Base-by-base conservation (phyloP, 352 stramenopile species). In the Globisporangium paddicum region DNA sequence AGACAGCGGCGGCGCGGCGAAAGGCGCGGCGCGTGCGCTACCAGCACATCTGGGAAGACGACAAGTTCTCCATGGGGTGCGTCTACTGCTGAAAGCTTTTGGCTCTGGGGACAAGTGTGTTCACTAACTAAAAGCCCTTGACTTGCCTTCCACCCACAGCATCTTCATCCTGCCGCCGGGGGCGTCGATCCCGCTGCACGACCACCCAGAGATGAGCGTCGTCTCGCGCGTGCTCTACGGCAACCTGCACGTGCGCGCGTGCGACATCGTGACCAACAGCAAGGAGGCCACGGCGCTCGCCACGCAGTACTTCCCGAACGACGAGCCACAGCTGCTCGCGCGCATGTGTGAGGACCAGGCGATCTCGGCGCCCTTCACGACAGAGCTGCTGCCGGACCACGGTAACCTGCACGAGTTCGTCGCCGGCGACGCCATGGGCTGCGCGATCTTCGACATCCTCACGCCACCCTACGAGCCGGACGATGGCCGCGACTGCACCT, bases 201-300 rank as follows among this genome's bases (percentile, higher is more conserved):
- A 95, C 66, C 85, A 95, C 56, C 85, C 85, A 28, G 72, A 84
- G 19, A 95, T 95, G 85, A 90, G 70, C 61, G 85, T 95, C 26
- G 78, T 95, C 58, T 91, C 85, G 32, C 80, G 85, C 42, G 66
- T 95, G 54, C 71, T 95, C 30, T 93, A 95, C 53, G 85, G 85
- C 11, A 72, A 70, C 9, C 61, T 93, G 40, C 73, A 83, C 54
- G 64, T 90, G 40, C 80, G 71, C 41, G 73, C 82, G 23, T 95
- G 73, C 55, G 81, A 91, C 47, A 61, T 92, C 18, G 60, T 86
- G 8, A 21, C 53, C 26, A 48, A 46, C 14, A 54, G 30, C 8
- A 46, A 25, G 5, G 54, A 30, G 5, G 54, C 40, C 1, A 18
- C 11, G 7, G 45, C 23, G 14, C 55, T 62, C 34, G 0, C n/a